Conservation (phyloP, 2,329 filamentous ascomycete species). For the Nemania abortiva region DNA sequence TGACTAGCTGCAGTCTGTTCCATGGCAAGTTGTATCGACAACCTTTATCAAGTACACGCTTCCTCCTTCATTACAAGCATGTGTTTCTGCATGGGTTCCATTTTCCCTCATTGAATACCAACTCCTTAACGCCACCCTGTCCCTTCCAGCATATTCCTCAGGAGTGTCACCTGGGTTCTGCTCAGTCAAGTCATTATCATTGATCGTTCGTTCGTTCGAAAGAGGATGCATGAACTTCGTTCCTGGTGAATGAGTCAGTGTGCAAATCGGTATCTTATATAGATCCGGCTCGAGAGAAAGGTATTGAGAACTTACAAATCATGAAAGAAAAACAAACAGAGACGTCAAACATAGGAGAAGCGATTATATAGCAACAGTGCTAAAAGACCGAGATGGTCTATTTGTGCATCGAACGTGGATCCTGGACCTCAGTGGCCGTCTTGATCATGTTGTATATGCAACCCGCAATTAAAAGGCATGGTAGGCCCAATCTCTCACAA, state of each 20-base stretch:
- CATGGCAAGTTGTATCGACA: neutral
- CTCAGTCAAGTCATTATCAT: neutral
- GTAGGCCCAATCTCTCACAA: neutral
- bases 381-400: neutral
- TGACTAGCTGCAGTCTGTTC: neutral
- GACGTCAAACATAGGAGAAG: neutral
- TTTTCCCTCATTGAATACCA: neutral
- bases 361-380: neutral
- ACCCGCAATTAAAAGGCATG: neutral
- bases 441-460: neutral
- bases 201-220: neutral
- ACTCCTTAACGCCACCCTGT: neutral
- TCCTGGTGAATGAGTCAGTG: neutral
- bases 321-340: neutral
- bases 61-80: neutral
- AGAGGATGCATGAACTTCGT: neutral
- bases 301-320: neutral
- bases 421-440: neutral
- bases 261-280: neutral
- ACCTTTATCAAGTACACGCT: neutral
- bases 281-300: neutral
- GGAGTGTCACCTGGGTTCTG: neutral
- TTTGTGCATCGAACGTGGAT: neutral
- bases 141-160: neutral
- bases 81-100: no score